A percentile compares a stretch with the other conserved stretches of the same genome.
Conservation (phyloP, 2,329 filamentous ascomycete species). For the Colletotrichum camelliae region DNA sequence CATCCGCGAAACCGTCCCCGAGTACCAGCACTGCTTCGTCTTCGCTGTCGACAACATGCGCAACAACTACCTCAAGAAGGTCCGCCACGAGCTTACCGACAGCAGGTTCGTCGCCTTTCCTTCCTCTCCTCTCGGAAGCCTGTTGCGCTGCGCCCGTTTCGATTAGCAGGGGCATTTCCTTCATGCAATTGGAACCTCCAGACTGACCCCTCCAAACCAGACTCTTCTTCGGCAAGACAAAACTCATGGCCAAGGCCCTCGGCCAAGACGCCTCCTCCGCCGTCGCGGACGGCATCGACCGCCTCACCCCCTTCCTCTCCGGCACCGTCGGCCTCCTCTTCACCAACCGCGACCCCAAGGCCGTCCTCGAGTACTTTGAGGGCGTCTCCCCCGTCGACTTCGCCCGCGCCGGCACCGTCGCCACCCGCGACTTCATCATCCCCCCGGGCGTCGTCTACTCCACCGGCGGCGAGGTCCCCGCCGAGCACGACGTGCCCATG, state of each 20-base stretch:
- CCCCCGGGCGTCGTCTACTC: slow-evolving; percentile 85
- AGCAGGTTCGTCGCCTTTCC: slow-evolving; percentile 66
- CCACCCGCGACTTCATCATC: slow-evolving; percentile 78
- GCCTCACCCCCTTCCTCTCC: slow-evolving; percentile 70
- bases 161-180: neutral
- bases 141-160: neutral
- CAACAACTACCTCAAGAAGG: slow-evolving; percentile 93
- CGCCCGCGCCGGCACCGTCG: slow-evolving; percentile 82
- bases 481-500: slow-evolving; percentile 83
- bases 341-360: slow-evolving; percentile 75
- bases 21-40: slow-evolving; percentile 91
- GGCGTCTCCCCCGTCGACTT: slow-evolving; percentile 81
- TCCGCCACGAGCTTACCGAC: slow-evolving; percentile 83
- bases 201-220: slow-evolving; percentile 46
- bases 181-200: neutral
- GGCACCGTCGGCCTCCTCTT: slow-evolving; percentile 92
- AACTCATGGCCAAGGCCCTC: slow-evolving; percentile 96
- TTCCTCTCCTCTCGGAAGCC: neutral
- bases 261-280: slow-evolving; percentile 80
- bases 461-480: slow-evolving; percentile 78
- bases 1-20: slow-evolving; percentile 82
- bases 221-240: slow-evolving; percentile 98
- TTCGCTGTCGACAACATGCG: slow-evolving; percentile 97
- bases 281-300: slow-evolving; percentile 78
- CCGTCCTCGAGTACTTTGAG: slow-evolving; percentile 76